Evolutionary conservation across 1,284 basidiomycete genomes (phyloP).

Genomic region (Irpex rosettiformis): DNA sequence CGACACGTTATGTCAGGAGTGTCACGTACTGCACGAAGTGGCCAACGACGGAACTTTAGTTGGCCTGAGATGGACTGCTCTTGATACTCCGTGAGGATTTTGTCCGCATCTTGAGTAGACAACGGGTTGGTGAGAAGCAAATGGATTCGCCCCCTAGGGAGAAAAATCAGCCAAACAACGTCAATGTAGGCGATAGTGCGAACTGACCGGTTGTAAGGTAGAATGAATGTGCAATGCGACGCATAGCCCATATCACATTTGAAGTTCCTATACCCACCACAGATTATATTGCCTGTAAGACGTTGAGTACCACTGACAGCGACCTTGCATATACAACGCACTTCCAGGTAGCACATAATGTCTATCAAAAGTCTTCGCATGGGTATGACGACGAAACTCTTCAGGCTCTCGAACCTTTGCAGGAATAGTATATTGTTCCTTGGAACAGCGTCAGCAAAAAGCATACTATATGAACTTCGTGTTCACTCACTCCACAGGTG

Average conservation of each 20-base stretch:
- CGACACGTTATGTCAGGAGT: background rate
- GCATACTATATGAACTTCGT: background rate
- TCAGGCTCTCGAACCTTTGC: background rate
- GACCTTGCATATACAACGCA: background rate
- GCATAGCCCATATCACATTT: constrained; percentile 4
- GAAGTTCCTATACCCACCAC: constrained; percentile 2
- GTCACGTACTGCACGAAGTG: constrained; percentile 53
- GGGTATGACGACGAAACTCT: background rate
- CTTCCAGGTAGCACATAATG: background rate
- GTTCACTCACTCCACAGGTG: constrained; percentile 40
- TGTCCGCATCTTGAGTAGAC: constrained; percentile 44
- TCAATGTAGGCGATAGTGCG: background rate
- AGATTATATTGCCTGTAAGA: constrained; percentile 6
- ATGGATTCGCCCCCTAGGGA: constrained; percentile 57
- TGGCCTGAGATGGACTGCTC: constrained; percentile 51
- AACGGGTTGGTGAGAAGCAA: constrained; percentile 44
- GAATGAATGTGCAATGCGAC: constrained; percentile 25
- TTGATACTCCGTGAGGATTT: constrained; percentile 62
- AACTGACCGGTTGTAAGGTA: constrained; percentile 48
- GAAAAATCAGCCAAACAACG: background rate
- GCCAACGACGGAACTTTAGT: constrained; percentile 64
- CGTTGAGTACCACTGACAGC: background rate
- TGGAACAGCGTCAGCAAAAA: background rate
- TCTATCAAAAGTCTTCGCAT: constrained; percentile 1
- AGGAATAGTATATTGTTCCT: background rate